Evolutionary conservation across 148 eudicot genomes (phyloP), one percentile per base, ranked within the genome.

Genomic region (Bassia scoparia): DNA sequence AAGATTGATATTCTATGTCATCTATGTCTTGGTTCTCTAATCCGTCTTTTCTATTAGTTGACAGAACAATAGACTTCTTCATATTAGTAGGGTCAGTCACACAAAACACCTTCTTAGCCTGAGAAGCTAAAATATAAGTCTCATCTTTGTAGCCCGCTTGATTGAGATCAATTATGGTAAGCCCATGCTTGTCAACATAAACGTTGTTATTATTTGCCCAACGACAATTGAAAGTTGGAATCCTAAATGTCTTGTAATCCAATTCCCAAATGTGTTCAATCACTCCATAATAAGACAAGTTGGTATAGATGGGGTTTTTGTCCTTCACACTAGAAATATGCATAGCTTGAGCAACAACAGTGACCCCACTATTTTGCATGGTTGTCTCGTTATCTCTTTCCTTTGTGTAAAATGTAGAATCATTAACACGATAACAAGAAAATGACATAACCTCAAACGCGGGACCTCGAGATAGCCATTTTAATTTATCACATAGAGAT

Each of bases 41-140:
- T 1, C 16, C 34, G 24, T 55, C 20, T 14, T 12, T 27, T 34
- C 21, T 71, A 7, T 71, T 55, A 8, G 33, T 2, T 10, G 63
- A 55, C 14, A 56, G 12, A 35, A 58, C 61, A 3, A 69, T 13
- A 30, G 43, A 53, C 43, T 61, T 30, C 31, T 58, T 71, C 15
- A 27, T 55, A 43, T 71, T 29, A 37, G 74, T 18, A 0, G 65
- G 72, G 34, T 68, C 72, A 10, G 29, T 31, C n/a, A 31, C 44
- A 35, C 9, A 71, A 24, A 54, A 71, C 6, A 55, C 74, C 56
- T 71, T 63, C 24, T 56, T 55, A 21, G 52, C 74, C 56, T 71
- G 50, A 21, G 50, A 55, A 16, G 74, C 64, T 7, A 71, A 35
- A 21, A 71, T 58, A 26, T 55, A 71, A 11, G 50, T 11, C 13